phyloP scores from a whole-genome alignment of 768 basidiomycete genomes.

The Trametes maxima region DNA sequence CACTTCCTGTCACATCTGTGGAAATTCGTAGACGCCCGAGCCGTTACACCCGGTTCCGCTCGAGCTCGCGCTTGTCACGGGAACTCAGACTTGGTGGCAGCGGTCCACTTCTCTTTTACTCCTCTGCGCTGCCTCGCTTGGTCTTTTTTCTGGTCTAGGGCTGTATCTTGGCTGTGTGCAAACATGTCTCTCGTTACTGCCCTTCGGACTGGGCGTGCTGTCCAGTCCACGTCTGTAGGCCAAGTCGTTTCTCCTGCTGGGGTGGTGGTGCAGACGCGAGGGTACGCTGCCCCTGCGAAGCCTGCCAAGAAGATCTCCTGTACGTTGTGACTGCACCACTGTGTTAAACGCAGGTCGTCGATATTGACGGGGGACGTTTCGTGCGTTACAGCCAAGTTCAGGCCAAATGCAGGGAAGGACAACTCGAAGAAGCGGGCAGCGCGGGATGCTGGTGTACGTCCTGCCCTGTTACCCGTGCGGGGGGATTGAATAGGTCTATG shows the following conservation, averaged over 20 bases:
- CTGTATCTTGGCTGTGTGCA: too few relatives aligned
- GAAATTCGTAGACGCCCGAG: conserved; percentile 9
- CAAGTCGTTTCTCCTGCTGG: conserved; percentile 2
- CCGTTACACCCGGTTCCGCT: not conserved
- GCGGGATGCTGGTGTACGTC: conserved; percentile 21
- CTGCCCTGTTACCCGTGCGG: not conserved
- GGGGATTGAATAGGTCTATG: too few relatives aligned
- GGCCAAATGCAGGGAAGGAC: conserved; percentile 5
- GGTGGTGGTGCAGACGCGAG: conserved; percentile 2
- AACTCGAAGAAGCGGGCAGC: not conserved
- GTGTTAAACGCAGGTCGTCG: not conserved
- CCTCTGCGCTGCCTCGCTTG: not conserved
- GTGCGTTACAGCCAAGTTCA: conserved; percentile 13
- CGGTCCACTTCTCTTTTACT: not conserved
- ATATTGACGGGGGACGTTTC: not conserved
- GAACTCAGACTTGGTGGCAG: not conserved
- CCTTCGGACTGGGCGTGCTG: conserved; percentile 6
- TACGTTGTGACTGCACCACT: not conserved
- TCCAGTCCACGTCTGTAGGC: not conserved
- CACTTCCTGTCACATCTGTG: not conserved
- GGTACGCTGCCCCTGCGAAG: conserved; percentile 17
- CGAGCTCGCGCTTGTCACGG: not conserved
- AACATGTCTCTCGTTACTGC: conserved; percentile 8
- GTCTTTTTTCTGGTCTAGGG: not conserved
- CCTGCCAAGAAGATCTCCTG: conserved; percentile 10